Conservation (phyloP, 164 flowering plant species). For the Macadamia tetraphylla region DNA sequence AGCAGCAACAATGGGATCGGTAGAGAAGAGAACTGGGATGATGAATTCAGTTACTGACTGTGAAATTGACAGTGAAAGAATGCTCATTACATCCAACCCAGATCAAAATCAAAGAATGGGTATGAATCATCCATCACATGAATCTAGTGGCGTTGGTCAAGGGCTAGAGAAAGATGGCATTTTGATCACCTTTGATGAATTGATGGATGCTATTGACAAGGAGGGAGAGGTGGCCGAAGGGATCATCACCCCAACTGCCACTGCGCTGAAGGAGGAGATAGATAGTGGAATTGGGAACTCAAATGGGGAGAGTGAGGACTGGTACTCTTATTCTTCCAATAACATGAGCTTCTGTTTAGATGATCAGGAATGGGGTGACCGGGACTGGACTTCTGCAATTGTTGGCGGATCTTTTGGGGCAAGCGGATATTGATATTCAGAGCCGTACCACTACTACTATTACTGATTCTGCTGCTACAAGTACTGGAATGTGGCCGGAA, state of each 20-base stretch:
- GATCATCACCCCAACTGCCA: neutral
- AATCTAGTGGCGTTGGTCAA: constrained; percentile 1
- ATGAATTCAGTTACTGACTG: neutral
- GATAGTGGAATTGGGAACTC: neutral
- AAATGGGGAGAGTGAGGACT: neutral
- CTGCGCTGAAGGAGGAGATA: neutral
- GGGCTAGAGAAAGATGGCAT: constrained; percentile 8
- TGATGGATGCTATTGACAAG: neutral
- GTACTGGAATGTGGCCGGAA: neutral
- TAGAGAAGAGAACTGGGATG: neutral
- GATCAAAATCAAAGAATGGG: constrained; percentile 10
- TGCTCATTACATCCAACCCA: too few species aligned
- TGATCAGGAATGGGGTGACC: neutral
- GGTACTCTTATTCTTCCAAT: neutral
- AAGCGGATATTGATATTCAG: too few species aligned
- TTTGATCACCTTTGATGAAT: neutral
- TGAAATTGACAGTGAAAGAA: too few species aligned
- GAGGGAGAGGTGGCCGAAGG: neutral
- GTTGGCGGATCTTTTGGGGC: neutral
- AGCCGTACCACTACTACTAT: too few species aligned
- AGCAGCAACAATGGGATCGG: constrained; percentile 1
- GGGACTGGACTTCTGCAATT: neutral
- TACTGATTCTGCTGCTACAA: too few species aligned
- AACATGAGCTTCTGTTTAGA: neutral
- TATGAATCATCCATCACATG: neutral